Conservation (phyloP, 306 rosid genomes). For the Cotoneaster glaucophyllus region DNA sequence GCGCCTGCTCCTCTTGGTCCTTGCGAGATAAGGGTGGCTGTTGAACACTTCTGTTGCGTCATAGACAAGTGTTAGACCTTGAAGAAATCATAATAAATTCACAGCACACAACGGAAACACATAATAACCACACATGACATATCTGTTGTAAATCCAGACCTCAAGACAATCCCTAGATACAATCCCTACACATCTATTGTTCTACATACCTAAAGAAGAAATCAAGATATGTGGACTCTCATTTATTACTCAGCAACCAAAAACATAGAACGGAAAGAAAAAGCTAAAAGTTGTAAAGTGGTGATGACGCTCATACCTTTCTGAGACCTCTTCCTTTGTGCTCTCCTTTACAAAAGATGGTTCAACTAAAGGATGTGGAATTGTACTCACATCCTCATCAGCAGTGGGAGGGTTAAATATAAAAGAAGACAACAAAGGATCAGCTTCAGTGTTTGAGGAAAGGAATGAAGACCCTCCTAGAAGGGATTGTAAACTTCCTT, state of each 20-base stretch:
- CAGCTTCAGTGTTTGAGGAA: conserved; percentile 63
- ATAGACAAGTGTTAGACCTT: background rate
- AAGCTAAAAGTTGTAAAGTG: too few relatives aligned
- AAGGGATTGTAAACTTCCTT: conserved; percentile 72
- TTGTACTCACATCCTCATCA: conserved; percentile 35
- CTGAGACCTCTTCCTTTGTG: conserved; percentile 33
- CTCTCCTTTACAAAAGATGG: conserved; percentile 35
- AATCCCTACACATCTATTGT: background rate
- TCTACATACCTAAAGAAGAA: background rate
- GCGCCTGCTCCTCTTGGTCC: conserved; percentile 65
- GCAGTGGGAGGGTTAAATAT: conserved; percentile 48
- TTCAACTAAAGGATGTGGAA: conserved; percentile 37
- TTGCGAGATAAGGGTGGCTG: conserved; percentile 39
- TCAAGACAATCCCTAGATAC: background rate
- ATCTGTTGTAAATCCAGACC: background rate
- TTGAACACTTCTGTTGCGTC: conserved; percentile 42
- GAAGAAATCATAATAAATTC: background rate
- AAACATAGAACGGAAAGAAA: background rate
- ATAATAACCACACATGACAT: background rate
- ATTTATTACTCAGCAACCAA: background rate
- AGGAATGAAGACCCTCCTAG: conserved; percentile 65
- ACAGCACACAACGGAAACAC: background rate
- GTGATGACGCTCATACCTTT: conserved; percentile 31
- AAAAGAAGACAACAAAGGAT: conserved; percentile 76
- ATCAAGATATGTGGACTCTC: background rate